phyloP scores from a whole-genome alignment of 139 green algal genomes.

The Volvox reticuliferus region DNA sequence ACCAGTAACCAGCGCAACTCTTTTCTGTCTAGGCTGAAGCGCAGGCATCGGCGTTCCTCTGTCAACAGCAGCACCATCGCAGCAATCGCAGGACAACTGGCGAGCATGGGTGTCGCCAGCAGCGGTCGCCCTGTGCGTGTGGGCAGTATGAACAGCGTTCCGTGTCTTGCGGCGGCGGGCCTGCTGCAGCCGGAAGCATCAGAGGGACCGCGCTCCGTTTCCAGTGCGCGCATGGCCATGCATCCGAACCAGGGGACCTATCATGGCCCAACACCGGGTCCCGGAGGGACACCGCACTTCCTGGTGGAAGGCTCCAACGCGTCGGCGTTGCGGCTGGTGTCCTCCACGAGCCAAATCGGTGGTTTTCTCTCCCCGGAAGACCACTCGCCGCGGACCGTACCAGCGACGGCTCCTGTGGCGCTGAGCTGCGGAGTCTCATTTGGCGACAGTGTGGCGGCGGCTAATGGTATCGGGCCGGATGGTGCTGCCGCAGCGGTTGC shows the following conservation, averaged over 20 bases:
- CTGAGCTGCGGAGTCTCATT: conserved; percentile 2
- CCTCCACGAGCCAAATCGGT: background rate
- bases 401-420: background rate
- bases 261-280: background rate
- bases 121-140: background rate
- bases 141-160: background rate
- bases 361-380: background rate
- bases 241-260: background rate
- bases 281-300: background rate
- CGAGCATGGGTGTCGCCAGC: background rate
- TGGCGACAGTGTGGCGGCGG: background rate
- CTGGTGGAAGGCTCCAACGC: background rate
- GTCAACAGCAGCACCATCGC: conserved; percentile 16
- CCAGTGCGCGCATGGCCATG: background rate
- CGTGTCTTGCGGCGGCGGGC: background rate
- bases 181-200: background rate
- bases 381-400: background rate
- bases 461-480: background rate
- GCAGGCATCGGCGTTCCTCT: background rate
- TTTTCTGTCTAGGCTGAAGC: conserved; percentile 8
- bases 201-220: background rate
- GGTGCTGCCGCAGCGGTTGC: no score
- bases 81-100: background rate
- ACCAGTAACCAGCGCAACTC: background rate
- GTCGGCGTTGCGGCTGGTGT: conserved; percentile 2